These are phyloP conservation scores for Pseudonitzschia multistriata DNA, from an alignment of 108 stramenopile genomes.

Conservation along the genomic window DNA sequence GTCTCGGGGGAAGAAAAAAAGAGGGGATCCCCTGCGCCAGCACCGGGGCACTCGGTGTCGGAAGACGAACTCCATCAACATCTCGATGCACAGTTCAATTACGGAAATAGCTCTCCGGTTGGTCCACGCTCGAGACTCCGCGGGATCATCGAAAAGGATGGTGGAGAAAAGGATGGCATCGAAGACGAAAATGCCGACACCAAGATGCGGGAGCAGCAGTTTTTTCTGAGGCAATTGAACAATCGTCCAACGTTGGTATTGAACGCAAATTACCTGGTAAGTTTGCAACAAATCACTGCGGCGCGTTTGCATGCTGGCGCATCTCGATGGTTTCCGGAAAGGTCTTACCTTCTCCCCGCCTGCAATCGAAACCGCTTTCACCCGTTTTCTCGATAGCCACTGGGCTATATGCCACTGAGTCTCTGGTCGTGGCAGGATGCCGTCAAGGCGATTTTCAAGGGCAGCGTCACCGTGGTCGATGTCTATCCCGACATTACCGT, in stretches of 20 bases:
- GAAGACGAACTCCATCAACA: slow-evolving; percentile 31
- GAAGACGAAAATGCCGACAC: not conserved
- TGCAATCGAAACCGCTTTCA: not conserved
- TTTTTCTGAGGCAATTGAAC: slow-evolving; percentile 45
- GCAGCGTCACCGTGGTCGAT: slow-evolving; percentile 83
- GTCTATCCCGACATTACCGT: slow-evolving; percentile 72
- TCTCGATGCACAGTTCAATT: slow-evolving; percentile 14
- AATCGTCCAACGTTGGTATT: slow-evolving; percentile 72
- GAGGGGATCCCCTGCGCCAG: not conserved
- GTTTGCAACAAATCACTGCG: not conserved
- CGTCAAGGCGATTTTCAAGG: slow-evolving; percentile 79
- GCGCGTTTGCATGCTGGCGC: no score
- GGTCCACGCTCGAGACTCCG: not conserved
- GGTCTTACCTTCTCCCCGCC: not conserved
- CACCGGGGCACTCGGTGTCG: slow-evolving; percentile 20
- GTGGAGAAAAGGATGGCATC: not conserved
- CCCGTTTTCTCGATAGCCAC: slow-evolving; percentile 6
- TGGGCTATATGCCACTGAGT: slow-evolving; percentile 65
- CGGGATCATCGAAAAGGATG: not conserved
- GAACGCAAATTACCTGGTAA: slow-evolving; percentile 82
- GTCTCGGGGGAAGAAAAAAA: not conserved
- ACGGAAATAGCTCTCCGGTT: slow-evolving; percentile 1
- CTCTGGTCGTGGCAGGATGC: slow-evolving; percentile 86
- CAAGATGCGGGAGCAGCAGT: slow-evolving; percentile 4
- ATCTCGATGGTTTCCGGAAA: not conserved